Conservation (phyloP, 805 yeast genomes). For the Cyberlindnera japonica region DNA sequence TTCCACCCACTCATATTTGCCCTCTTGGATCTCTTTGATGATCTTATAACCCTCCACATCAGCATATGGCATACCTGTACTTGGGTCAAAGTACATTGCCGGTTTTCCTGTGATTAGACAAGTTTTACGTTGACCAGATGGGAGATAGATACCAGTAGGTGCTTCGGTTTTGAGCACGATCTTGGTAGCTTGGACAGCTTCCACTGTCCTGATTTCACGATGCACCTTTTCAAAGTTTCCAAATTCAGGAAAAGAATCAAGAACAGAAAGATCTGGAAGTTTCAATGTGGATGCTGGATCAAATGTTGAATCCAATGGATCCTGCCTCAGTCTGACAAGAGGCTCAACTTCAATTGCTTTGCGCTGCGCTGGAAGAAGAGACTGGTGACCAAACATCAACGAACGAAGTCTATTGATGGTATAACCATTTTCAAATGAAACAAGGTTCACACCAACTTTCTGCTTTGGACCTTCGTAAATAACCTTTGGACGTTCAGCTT, state of each 20-base stretch:
- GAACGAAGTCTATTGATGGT: slow-evolving; percentile 4
- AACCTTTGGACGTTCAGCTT: slow-evolving; percentile 18
- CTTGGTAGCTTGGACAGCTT: slow-evolving; percentile 40
- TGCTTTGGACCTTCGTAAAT: slow-evolving; percentile 68
- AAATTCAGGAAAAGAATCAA: slow-evolving; percentile 46
- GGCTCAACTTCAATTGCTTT: slow-evolving; percentile 55
- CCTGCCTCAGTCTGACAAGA: slow-evolving; percentile 37
- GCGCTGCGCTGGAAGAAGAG: slow-evolving; percentile 47
- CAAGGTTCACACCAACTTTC: slow-evolving; percentile 49
- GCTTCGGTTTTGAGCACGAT: slow-evolving; percentile 60
- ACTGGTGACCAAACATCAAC: slow-evolving; percentile 57
- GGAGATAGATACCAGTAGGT: slow-evolving; percentile 68
- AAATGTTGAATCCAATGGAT: slow-evolving; percentile 1
- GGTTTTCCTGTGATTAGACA: slow-evolving; percentile 76
- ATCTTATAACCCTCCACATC: slow-evolving; percentile 77
- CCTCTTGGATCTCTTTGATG: slow-evolving; percentile 53
- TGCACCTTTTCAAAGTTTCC: slow-evolving; percentile 52
- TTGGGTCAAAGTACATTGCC: slow-evolving; percentile 85
- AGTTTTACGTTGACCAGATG: slow-evolving; percentile 61
- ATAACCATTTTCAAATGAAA: slow-evolving; percentile 44
- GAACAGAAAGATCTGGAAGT: slow-evolving; percentile 37
- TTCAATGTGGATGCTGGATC: slow-evolving; percentile 34
- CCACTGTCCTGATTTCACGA: slow-evolving; percentile 23
- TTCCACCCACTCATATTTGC: slow-evolving; percentile 52
- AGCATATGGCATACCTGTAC: slow-evolving; percentile 80